These are phyloP conservation scores for Plantago coronopus DNA, from an alignment of 305 asterid species.

Conservation along the genomic window DNA sequence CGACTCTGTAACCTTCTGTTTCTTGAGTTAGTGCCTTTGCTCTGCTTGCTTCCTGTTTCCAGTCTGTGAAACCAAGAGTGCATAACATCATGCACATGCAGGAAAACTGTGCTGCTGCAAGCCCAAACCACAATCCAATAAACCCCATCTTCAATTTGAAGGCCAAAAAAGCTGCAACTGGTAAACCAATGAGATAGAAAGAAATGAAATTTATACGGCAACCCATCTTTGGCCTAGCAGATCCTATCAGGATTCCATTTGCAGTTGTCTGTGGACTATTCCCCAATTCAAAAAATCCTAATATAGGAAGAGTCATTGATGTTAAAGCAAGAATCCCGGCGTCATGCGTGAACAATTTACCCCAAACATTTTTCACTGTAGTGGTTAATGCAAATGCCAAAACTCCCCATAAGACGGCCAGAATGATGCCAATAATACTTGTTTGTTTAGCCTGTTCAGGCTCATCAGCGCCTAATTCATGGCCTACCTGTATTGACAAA, in stretches of 20 bases:
- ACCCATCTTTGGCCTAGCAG: constrained; percentile 49
- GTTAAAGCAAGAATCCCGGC: constrained; percentile 42
- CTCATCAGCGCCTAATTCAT: constrained; percentile 55
- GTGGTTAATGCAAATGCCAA: constrained; percentile 39
- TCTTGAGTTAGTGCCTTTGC: constrained; percentile 42
- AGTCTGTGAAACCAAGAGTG: constrained; percentile 42
- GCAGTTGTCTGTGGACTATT: constrained; percentile 55
- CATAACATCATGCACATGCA: constrained; percentile 49
- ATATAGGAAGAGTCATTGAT: constrained; percentile 43
- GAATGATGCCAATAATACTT: constrained; percentile 33
- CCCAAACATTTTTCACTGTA: constrained; percentile 48
- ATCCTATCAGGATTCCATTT: constrained; percentile 47
- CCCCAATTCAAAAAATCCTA: constrained; percentile 54
- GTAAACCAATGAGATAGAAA: constrained; percentile 56
- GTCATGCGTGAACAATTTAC: constrained; percentile 40
- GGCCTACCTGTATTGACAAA: constrained; percentile 50
- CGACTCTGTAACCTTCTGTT: constrained; percentile 26
- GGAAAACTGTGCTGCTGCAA: constrained; percentile 51
- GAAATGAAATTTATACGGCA: constrained; percentile 39
- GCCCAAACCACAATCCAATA: constrained; percentile 52
- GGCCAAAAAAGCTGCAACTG: constrained; percentile 40
- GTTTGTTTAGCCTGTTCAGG: constrained; percentile 45
- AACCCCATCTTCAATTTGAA: constrained; percentile 49
- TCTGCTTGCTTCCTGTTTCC: constrained; percentile 50
- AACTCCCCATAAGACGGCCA: constrained; percentile 45